These are phyloP conservation scores for Xylaria scruposa DNA, from an alignment of 495 filamentous ascomycete species.

Conservation along the genomic window DNA sequence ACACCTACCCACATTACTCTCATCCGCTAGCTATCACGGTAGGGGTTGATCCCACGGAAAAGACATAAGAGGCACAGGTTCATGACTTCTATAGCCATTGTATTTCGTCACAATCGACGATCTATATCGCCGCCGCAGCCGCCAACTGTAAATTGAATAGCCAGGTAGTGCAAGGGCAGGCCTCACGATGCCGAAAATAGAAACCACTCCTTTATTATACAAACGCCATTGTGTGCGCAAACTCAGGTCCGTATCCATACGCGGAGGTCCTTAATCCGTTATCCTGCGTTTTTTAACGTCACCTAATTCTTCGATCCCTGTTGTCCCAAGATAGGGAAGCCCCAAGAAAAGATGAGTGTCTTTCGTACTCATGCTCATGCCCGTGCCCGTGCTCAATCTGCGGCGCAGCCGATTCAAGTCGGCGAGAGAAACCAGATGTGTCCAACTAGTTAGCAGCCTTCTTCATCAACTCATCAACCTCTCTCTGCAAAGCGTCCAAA, in stretches of 20 bases:
- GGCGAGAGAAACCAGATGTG: background rate
- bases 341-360: background rate
- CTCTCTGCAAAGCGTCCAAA: slow-evolving; percentile 69
- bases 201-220: slow-evolving; percentile 18
- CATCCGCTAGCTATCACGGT: background rate
- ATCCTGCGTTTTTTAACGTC: slow-evolving; percentile 1
- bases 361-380: background rate
- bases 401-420: background rate
- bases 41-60: background rate
- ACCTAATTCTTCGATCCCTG: background rate
- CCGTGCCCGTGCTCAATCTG: background rate
- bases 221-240: background rate
- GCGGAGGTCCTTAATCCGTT: background rate
- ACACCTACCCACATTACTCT: background rate
- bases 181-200: background rate
- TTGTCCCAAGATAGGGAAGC: background rate
- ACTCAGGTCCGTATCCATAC: background rate
- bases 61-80: background rate
- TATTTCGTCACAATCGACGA: background rate
- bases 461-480: slow-evolving; percentile 73
- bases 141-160: background rate
- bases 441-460: slow-evolving; percentile 34
- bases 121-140: background rate
- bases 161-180: background rate
- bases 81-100: background rate